These are phyloP conservation scores for Aspergillus sp. DNA, from an alignment of 2,329 filamentous ascomycete species.

Conservation along the genomic window DNA sequence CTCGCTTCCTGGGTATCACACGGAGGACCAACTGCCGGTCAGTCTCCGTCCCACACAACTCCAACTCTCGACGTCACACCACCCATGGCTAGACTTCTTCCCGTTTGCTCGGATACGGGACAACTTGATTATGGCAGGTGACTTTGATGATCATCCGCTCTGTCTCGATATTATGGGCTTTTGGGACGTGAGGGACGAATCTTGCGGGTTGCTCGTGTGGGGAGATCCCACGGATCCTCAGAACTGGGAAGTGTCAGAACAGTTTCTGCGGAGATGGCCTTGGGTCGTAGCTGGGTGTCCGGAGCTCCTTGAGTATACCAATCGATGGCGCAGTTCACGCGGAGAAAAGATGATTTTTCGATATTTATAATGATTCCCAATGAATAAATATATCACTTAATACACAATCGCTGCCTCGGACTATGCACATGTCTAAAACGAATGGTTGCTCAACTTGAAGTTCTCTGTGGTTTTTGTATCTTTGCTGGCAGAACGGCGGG, in stretches of 20 bases:
- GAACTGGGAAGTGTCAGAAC: constrained; percentile 54
- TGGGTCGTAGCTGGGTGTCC: constrained; percentile 35
- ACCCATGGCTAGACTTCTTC: constrained; percentile 46
- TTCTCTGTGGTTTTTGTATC: too few relatives aligned
- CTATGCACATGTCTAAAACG: too few relatives aligned
- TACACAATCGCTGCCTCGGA: too few relatives aligned
- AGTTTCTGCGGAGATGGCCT: constrained; percentile 53
- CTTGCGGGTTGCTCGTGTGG: constrained; percentile 53
- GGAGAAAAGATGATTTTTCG: constrained; percentile 36
- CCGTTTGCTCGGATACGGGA: constrained; percentile 45
- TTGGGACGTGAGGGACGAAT: constrained; percentile 25
- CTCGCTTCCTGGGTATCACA: constrained; percentile 7
- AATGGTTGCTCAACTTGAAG: too few relatives aligned
- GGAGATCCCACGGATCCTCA: constrained; percentile 50
- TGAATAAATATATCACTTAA: neutral
- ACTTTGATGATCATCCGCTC: constrained; percentile 27
- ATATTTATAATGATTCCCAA: constrained; percentile 25
- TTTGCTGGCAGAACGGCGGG: too few relatives aligned
- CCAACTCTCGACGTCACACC: constrained; percentile 44
- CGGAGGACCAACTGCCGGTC: constrained; percentile 26
- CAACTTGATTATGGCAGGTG: constrained; percentile 41
- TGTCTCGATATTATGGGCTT: constrained; percentile 45
- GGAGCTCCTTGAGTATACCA: constrained; percentile 32
- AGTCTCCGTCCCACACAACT: constrained; percentile 44
- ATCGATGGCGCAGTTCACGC: constrained; percentile 32